Evolutionary conservation across 805 yeast genomes (phyloP), one percentile per base, ranked within the genome.

Genomic region (Nakazawaea populi): DNA sequence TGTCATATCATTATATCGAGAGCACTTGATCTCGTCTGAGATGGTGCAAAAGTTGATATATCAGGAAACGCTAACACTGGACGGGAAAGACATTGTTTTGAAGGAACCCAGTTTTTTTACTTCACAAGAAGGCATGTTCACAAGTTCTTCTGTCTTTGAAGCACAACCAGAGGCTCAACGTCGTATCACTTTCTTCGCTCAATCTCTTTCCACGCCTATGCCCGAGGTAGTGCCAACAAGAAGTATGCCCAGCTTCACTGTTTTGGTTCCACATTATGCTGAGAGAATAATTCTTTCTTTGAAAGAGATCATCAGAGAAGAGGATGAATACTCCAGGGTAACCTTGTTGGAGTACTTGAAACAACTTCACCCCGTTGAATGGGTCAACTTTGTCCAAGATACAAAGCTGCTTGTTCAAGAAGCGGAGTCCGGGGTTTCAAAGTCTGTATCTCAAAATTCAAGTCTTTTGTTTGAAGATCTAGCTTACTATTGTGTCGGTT

Each of bases 171-270:
- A 87, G 61, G 96, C 96, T 0, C 84, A 83, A 60, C 72, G 96
- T 59, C 74, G 97, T 56, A 79, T 89, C 1, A 86, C 96, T 0
- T 89, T 87, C 62, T 89, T 89, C 73, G 96, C 97, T 0, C 96
- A 89, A 61, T 88, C 96, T 0, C 70, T 89, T 42, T 83, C 96
- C 0, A 87, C 95, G 0, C 92, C 96, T 1, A 85, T 89, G 71
- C 86, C 89, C 0, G 89, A 83, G 43, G 83, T 89, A 0, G 67
- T 76, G 10, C 77, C 89, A 0, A 76, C 84, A 6, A 76, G 75
- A 24, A 73, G 80, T 42, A 87, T 87, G 89, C 95, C 96, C 0
- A 72, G 87, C 0, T 89, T 89, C 59, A 81, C 94, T 0, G 96
- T 89, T 7, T 72, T 90, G 60, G 77, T 90, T 43, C 97, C 97